Evolutionary conservation across 805 yeast genomes (phyloP).

Genomic region (Zygotorulaspora chibaensis): DNA sequence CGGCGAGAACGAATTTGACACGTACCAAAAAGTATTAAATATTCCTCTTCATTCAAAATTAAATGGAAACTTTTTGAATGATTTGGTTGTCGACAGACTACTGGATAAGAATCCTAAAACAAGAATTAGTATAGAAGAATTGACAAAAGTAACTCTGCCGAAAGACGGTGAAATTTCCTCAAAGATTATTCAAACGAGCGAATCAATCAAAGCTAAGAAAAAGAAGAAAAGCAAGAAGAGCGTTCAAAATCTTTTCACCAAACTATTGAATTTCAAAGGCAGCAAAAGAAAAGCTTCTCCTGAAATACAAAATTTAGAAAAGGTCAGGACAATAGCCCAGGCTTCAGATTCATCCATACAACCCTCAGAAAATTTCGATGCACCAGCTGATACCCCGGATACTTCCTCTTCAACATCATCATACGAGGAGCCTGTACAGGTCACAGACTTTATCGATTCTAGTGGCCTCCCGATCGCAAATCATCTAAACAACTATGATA

Average conservation of each 20-base stretch:
- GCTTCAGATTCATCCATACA: background rate
- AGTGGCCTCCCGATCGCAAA: background rate
- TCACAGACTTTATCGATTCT: slow-evolving; percentile 18
- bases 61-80: slow-evolving; percentile 16
- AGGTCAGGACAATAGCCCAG: background rate
- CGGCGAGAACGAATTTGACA: slow-evolving; percentile 63
- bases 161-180: background rate
- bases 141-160: slow-evolving; percentile 9
- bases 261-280: slow-evolving; percentile 8
- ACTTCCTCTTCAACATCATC: slow-evolving; percentile 16
- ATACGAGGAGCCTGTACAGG: slow-evolving; percentile 25
- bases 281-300: slow-evolving; percentile 1
- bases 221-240: slow-evolving; percentile 2
- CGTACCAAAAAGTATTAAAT: slow-evolving; percentile 26
- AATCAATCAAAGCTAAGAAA: background rate
- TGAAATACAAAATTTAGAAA: background rate
- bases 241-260: slow-evolving; percentile 9
- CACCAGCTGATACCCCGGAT: background rate
- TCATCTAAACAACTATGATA: background rate
- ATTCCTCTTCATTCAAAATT: slow-evolving; percentile 12
- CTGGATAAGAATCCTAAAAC: slow-evolving; percentile 21
- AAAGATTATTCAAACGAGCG: background rate
- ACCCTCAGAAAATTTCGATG: background rate
- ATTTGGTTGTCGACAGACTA: slow-evolving; percentile 18
- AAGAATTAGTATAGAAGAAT: slow-evolving; percentile 17